Conservation (phyloP, 2,329 filamentous ascomycete species). For the Clarireedia hainanense region DNA sequence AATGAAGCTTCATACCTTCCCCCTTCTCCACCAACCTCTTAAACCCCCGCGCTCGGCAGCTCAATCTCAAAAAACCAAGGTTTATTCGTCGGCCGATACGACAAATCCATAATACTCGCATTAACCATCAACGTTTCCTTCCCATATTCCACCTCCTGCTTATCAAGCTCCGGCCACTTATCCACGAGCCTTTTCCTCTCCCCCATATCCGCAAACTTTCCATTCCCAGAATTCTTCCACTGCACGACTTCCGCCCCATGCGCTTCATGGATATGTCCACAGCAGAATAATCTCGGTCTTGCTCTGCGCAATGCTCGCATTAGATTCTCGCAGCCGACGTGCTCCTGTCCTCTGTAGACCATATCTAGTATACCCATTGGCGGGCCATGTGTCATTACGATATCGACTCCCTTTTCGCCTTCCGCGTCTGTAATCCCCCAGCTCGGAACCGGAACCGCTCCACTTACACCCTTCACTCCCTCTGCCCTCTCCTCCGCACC, state of each 20-base stretch:
- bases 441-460: constrained; percentile 15
- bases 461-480: constrained; percentile 14
- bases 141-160: background rate
- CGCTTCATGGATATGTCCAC: constrained; percentile 54
- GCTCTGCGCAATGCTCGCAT: constrained; percentile 42
- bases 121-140: constrained; percentile 39
- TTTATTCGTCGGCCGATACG: constrained; percentile 36
- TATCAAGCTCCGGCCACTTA: background rate
- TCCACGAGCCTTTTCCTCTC: background rate
- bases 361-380: constrained; percentile 43
- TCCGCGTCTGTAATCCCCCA: background rate
- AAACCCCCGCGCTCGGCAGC: background rate
- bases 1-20: background rate
- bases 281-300: constrained; percentile 49
- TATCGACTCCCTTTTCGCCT: constrained; percentile 32
- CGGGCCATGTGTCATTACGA: constrained; percentile 55
- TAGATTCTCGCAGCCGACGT: constrained; percentile 45
- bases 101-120: constrained; percentile 42
- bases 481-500: constrained; percentile 7
- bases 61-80: constrained; percentile 35
- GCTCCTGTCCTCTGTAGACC: background rate
- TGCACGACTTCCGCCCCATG: constrained; percentile 48
- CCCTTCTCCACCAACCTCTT: background rate
- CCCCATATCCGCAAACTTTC: background rate
- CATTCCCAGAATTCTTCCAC: constrained; percentile 36